Percentiles rank a stretch among this genome's conserved stretches.
Evolutionary conservation across 768 basidiomycete genomes (phyloP).

Genomic region (Lactarius tabidus): DNA sequence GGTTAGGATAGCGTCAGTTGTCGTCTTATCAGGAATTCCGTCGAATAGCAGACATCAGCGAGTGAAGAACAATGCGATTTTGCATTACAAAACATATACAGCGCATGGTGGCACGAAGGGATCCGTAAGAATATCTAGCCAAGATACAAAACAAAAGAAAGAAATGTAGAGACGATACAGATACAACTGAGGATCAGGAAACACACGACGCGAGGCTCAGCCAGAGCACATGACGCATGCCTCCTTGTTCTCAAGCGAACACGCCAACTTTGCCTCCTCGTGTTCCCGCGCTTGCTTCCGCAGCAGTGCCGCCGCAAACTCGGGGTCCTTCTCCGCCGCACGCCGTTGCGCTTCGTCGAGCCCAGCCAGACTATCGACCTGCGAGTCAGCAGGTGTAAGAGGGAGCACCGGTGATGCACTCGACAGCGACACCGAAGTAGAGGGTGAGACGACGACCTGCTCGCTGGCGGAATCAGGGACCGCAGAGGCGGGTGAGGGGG

Average conservation of each 20-base stretch:
- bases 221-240: conserved; percentile 92
- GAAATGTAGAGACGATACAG: neutral
- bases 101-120: neutral
- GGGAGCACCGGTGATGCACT: conserved; percentile 30
- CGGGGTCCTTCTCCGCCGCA: conserved; percentile 61
- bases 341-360: conserved; percentile 47
- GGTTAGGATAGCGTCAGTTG: no score
- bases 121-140: neutral
- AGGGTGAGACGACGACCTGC: conserved; percentile 7
- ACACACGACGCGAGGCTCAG: conserved; percentile 34
- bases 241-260: conserved; percentile 91
- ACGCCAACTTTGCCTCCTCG: conserved; percentile 77
- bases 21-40: no score
- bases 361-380: conserved; percentile 32
- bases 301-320: conserved; percentile 74
- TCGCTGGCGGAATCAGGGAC: neutral
- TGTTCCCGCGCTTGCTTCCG: conserved; percentile 67
- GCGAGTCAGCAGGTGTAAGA: conserved; percentile 24
- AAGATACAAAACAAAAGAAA: neutral
- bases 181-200: conserved; percentile 4
- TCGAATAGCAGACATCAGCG: no score
- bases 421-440: conserved; percentile 24
- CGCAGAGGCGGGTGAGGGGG: neutral
- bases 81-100: neutral
- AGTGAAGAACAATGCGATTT: neutral